These are phyloP conservation scores for Syzygium oleosum DNA, from an alignment of 345 rosid species.

Conservation along the genomic window DNA sequence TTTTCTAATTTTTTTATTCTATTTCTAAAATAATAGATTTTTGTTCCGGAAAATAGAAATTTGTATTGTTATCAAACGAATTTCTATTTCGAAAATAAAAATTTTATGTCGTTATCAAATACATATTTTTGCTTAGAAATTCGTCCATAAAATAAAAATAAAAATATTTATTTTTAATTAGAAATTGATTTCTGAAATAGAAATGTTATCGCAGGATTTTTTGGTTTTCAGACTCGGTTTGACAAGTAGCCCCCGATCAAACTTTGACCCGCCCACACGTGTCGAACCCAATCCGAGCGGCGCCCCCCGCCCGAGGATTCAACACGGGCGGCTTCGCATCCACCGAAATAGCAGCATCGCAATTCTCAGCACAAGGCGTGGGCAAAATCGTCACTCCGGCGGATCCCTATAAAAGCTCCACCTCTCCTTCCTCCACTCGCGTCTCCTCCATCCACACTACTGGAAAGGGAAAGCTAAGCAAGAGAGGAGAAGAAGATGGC, in stretches of 20 bases:
- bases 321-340: not conserved
- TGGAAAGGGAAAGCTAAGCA: no score
- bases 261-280: not conserved
- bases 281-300: not conserved
- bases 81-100: no score
- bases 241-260: not conserved
- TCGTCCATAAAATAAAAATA: no score
- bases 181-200: no score
- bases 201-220: no score
- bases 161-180: no score
- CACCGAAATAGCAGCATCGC: not conserved
- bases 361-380: not conserved
- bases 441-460: not conserved
- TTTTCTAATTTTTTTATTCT: no score
- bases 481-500: not conserved
- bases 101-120: no score
- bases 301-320: not conserved
- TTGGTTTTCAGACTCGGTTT: not conserved
- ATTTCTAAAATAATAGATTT: no score
- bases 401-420: not conserved
- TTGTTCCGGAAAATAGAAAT: no score
- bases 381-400: not conserved
- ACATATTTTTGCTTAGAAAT: no score
- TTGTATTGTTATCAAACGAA: no score
- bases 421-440: not conserved